Evolutionary conservation across 805 yeast genomes (phyloP).

Genomic region (Sungouiozyma intestinalis): DNA sequence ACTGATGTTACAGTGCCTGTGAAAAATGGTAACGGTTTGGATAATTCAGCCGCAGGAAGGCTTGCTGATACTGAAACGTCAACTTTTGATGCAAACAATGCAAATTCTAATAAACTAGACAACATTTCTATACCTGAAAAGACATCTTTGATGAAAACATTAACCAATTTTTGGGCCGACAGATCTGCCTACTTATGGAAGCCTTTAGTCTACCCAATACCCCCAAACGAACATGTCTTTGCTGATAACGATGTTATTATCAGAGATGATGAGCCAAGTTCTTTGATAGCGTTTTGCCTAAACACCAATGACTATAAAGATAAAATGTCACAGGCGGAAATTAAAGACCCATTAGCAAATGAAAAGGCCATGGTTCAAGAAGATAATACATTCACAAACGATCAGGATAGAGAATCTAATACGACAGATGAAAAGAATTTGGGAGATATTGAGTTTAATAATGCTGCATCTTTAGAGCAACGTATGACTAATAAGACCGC

Average conservation of each 20-base stretch:
- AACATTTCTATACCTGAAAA: conserved; percentile 45
- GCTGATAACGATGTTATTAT: conserved; percentile 90
- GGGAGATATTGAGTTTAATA: neutral
- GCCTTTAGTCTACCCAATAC: conserved; percentile 73
- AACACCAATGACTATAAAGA: conserved; percentile 73
- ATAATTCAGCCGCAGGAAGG: neutral
- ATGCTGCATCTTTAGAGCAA: conserved; percentile 39
- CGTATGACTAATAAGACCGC: conserved; percentile 75
- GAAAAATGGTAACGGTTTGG: neutral
- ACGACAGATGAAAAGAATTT: neutral
- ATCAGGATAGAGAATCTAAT: neutral
- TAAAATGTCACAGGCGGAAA: conserved; percentile 34
- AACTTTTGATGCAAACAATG: conserved; percentile 4
- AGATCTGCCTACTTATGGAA: conserved; percentile 93
- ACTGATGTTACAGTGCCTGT: neutral
- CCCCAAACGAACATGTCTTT: conserved; percentile 77
- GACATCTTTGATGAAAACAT: conserved; percentile 66
- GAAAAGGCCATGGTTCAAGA: neutral
- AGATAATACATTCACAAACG: neutral
- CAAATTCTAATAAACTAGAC: conserved; percentile 18
- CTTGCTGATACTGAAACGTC: conserved; percentile 4
- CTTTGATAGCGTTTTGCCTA: conserved; percentile 85
- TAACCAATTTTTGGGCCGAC: conserved; percentile 95
- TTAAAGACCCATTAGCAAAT: neutral
- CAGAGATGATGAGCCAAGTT: conserved; percentile 93